Evolutionary conservation across 371 early-diverging fungal species (phyloP).

Genomic region (Catenaria anguillulae): DNA sequence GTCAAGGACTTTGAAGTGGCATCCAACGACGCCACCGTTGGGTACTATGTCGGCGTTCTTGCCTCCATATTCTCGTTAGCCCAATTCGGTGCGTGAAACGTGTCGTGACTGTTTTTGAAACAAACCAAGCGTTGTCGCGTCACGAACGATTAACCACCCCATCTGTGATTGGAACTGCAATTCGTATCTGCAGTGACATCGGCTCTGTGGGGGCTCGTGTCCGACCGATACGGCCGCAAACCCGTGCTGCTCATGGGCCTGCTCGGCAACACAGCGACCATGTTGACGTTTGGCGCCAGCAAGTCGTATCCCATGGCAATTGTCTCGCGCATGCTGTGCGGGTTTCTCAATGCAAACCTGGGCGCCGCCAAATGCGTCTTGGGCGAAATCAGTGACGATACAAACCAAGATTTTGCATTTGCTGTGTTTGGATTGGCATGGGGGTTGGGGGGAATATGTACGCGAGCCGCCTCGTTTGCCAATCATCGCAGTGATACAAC

Average conservation of each 20-base stretch:
- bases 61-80: conserved; percentile 45
- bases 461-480: no score
- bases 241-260: conserved; percentile 68
- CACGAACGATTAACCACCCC: conserved; percentile 37
- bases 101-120: no score
- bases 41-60: conserved; percentile 48
- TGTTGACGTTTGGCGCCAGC: conserved; percentile 57
- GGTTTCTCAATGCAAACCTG: conserved; percentile 66
- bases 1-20: conserved; percentile 38
- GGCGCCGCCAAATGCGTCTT: conserved; percentile 73
- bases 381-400: conserved; percentile 65
- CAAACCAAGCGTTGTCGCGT: conserved; percentile 38
- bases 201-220: conserved; percentile 37
- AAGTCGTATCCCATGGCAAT: conserved; percentile 51
- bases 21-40: conserved; percentile 35
- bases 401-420: conserved; percentile 51
- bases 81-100: conserved; percentile 22
- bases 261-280: conserved; percentile 48
- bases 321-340: conserved; percentile 45
- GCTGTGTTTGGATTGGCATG: conserved; percentile 50
- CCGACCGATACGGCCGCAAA: conserved; percentile 61
- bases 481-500: not conserved
- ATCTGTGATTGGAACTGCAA: conserved; percentile 35
- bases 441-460: conserved; percentile 46
- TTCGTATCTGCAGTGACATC: not conserved